phyloP scores from a whole-genome alignment of 805 yeast genomes.

The Saturnispora hagleri region DNA sequence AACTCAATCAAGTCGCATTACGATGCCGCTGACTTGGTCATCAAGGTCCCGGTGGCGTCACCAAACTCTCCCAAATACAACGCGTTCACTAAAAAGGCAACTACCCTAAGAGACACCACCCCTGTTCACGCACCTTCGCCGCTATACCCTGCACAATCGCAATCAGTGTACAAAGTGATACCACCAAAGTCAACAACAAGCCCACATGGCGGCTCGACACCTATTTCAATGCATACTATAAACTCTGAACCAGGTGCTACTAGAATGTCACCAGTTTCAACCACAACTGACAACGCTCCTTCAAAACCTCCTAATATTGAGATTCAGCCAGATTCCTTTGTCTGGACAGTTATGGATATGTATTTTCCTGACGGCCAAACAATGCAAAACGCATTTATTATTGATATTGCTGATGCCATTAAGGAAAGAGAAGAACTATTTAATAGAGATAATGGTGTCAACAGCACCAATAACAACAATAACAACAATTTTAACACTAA shows the following conservation, averaged over 20 bases:
- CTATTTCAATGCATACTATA: not conserved
- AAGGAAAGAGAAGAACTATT: not conserved
- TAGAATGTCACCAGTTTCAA: not conserved
- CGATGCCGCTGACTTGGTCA: slow-evolving; percentile 60
- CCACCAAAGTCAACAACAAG: not conserved
- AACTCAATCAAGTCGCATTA: slow-evolving; percentile 49
- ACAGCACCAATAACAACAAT: not conserved
- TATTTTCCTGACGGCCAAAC: slow-evolving; percentile 62
- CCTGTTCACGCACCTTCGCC: slow-evolving; percentile 3
- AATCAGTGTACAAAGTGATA: not conserved
- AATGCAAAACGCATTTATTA: slow-evolving; percentile 53
- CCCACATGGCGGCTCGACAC: not conserved
- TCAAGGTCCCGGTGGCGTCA: slow-evolving; percentile 18
- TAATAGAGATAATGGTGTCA: not conserved
- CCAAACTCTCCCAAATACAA: not conserved
- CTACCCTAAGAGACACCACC: not conserved
- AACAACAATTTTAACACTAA: not conserved
- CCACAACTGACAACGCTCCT: not conserved
- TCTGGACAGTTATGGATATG: slow-evolving; percentile 49
- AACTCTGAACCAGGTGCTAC: not conserved
- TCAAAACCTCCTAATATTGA: slow-evolving; percentile 3
- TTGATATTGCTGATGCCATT: slow-evolving; percentile 29
- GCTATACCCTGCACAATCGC: not conserved
- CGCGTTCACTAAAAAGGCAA: not conserved
- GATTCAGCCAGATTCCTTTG: slow-evolving; percentile 53